A percentile compares a stretch with the other conserved stretches of the same genome.
Evolutionary conservation across 78 protist species (phyloP).

Genomic region (Bodo saltans): DNA sequence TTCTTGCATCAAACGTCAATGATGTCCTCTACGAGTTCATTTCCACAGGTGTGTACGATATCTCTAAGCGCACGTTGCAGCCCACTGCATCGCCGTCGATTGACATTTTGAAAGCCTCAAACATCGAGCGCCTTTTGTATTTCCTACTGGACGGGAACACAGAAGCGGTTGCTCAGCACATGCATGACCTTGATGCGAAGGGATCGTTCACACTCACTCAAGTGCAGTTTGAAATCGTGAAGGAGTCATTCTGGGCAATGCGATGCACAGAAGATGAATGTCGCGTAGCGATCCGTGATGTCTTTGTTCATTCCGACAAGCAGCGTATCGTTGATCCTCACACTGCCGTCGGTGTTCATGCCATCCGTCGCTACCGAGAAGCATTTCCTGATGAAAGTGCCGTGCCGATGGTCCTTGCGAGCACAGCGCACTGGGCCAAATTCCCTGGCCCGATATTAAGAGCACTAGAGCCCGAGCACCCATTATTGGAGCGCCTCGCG

Average conservation of each 20-base stretch:
- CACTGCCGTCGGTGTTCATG: constrained; percentile 45
- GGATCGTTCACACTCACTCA: neutral
- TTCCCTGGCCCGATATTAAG: constrained; percentile 29
- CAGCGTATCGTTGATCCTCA: constrained; percentile 27
- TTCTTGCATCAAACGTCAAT: constrained; percentile 48
- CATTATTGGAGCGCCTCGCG: too few relatives aligned
- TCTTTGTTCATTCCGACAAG: neutral
- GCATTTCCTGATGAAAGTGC: neutral
- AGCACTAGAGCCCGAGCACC: too few relatives aligned
- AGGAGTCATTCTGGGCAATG: neutral
- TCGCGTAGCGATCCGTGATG: constrained; percentile 2
- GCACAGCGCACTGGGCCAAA: constrained; percentile 36
- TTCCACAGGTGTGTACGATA: constrained; percentile 36
- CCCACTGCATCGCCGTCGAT: constrained; percentile 18
- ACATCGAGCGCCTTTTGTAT: constrained; percentile 34
- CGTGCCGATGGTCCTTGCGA: constrained; percentile 13
- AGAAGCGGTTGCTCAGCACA: neutral
- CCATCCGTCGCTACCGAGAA: neutral
- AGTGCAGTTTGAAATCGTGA: neutral
- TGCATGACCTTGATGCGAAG: constrained; percentile 16
- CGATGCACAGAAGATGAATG: constrained; percentile 25
- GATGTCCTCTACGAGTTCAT: constrained; percentile 45
- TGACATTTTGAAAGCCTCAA: constrained; percentile 19
- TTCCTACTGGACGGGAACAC: constrained; percentile 14
- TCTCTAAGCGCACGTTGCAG: neutral